Conservation (phyloP, 305 asterid species). For the Rubia peregrina region DNA sequence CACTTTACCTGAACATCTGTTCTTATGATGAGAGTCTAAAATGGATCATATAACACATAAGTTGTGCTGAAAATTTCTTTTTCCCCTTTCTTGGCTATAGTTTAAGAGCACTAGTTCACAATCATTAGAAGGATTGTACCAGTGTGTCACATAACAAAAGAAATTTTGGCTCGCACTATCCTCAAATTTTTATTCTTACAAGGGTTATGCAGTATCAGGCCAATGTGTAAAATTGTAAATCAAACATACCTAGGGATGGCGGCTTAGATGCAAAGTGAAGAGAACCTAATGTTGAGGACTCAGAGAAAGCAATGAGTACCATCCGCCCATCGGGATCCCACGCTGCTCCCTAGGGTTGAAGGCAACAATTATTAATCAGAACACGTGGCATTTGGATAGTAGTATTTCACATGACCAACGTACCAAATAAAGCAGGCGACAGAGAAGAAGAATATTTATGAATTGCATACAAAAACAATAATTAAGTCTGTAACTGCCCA, state of each 20-base stretch:
- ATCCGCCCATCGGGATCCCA: slow-evolving; percentile 98
- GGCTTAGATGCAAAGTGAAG: slow-evolving; percentile 91
- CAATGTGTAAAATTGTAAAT: slow-evolving; percentile 19
- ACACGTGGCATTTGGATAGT: neutral
- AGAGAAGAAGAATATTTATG: neutral
- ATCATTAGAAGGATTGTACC: neutral
- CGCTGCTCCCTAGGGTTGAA: slow-evolving; percentile 60
- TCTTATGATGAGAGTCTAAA: neutral
- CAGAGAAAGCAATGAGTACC: slow-evolving; percentile 84
- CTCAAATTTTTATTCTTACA: neutral
- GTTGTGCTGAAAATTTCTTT: neutral
- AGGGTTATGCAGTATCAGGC: slow-evolving; percentile 14
- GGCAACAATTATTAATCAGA: neutral
- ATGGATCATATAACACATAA: neutral
- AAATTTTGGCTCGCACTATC: neutral
- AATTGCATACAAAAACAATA: neutral
- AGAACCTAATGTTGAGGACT: slow-evolving; percentile 79
- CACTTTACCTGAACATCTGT: neutral
- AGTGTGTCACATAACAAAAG: neutral
- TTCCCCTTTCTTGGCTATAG: neutral
- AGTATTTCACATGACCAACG: neutral
- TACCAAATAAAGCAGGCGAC: neutral
- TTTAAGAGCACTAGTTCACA: neutral
- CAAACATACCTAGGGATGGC: slow-evolving; percentile 72
- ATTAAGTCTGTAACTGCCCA: neutral